Conservation (phyloP, 768 basidiomycete species). For the Antrodiella citrinella region DNA sequence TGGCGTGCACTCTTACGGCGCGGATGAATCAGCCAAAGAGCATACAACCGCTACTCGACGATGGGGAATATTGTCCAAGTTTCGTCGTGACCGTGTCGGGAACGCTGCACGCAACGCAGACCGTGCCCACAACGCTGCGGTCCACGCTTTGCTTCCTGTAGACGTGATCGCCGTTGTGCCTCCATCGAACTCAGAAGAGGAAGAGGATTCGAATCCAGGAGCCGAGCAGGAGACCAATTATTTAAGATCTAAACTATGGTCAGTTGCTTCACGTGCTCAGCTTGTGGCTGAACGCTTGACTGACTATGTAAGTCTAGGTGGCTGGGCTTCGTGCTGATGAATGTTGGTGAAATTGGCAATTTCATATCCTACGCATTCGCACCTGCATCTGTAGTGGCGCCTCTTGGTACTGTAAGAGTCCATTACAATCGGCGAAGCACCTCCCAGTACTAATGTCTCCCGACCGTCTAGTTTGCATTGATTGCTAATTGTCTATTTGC, state of each 20-base stretch:
- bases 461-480: conserved; percentile 72
- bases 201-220: conserved; percentile 3
- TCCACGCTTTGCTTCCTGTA: conserved; percentile 6
- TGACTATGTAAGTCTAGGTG: conserved; percentile 58
- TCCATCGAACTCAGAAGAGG: not conserved
- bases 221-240: conserved; percentile 54
- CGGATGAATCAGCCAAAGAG: not conserved
- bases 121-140: not conserved
- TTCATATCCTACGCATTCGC: conserved; percentile 88
- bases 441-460: conserved; percentile 3
- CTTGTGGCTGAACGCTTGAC: not conserved
- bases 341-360: conserved; percentile 83
- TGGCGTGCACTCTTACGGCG: not conserved
- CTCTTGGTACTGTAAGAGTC: conserved; percentile 78
- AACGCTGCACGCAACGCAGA: not conserved
- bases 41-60: not conserved
- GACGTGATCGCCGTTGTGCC: conserved; percentile 7
- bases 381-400: conserved; percentile 89
- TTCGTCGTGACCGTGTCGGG: conserved; percentile 2
- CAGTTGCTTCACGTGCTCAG: conserved; percentile 21
- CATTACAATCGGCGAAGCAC: conserved; percentile 1
- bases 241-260: conserved; percentile 82
- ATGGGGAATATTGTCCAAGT: not conserved
- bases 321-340: conserved; percentile 83
- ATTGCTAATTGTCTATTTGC: conserved; percentile 94